phyloP scores from a whole-genome alignment of 2,329 filamentous ascomycete genomes.

The Proliferodiscus dingleyae region DNA sequence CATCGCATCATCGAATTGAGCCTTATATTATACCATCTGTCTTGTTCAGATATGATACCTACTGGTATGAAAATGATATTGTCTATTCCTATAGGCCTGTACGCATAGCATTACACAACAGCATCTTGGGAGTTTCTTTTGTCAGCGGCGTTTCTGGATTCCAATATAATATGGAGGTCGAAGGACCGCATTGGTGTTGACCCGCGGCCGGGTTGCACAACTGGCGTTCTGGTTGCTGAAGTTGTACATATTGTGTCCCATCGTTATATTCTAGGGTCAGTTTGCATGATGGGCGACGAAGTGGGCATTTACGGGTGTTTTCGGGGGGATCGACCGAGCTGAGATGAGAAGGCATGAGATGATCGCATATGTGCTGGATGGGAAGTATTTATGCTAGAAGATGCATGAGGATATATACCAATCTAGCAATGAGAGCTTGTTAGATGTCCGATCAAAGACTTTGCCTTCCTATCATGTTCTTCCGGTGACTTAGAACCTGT shows the following conservation, averaged over 20 bases:
- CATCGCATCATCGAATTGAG: not conserved
- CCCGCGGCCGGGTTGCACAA: conserved; percentile 14
- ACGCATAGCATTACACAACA: conserved; percentile 12
- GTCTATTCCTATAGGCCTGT: conserved; percentile 15
- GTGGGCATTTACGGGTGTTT: conserved; percentile 1
- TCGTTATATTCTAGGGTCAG: conserved; percentile 2
- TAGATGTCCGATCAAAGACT: too few species aligned
- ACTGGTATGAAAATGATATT: not conserved
- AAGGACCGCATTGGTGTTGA: conserved; percentile 8
- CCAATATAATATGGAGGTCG: conserved; percentile 17
- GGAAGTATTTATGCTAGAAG: too few species aligned
- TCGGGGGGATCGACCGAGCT: too few species aligned
- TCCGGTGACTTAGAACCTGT: too few species aligned
- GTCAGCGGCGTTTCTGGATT: conserved; percentile 12
- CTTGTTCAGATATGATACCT: too few species aligned
- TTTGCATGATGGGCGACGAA: not conserved
- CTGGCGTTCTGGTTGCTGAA: conserved; percentile 12
- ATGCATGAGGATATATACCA: not conserved
- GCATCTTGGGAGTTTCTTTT: conserved; percentile 18
- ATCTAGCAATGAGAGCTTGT: too few species aligned
- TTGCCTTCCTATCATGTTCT: too few species aligned
- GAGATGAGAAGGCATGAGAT: not conserved
- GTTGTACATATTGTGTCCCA: conserved; percentile 1
- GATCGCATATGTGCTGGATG: conserved; percentile 3
- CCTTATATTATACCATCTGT: too few species aligned